Base-by-base conservation (phyloP, 208 protist species). In the Acanthamoeba sp. region DNA sequence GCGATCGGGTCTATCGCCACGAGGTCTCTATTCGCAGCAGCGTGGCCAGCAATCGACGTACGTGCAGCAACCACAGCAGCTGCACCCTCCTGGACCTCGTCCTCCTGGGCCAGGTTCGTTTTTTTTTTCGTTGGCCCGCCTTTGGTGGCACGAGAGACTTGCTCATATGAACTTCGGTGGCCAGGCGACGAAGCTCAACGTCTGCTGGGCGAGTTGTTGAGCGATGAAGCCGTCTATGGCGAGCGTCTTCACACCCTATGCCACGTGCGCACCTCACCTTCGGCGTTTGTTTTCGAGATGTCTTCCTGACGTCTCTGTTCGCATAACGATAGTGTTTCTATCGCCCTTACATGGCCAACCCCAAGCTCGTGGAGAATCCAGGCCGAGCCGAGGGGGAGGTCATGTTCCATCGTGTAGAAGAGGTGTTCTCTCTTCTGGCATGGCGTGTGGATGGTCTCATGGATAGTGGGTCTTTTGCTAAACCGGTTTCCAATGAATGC, bases 341-440 rank as follows among this genome's bases (percentile, higher is more conserved):
- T 52, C 73, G 36, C 29, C 40, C 73, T 4, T 84, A 42, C 73
- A 16, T n/a, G 34, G 40, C 73, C 34, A 84, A 84, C 73, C 3
- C 73, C 34, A 84, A 84, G 38, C 40, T 84, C 38, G 42, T 20
- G 36, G 73, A 84, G n/a, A 24, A 55, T 4, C 73, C 73, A 22
- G 73, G 40, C 38, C 32, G 20, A 20, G 34, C 73, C 22, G 73
- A 84, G 27, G 38, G 16, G 14, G 73, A 84, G 1, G 2, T 84
- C 38, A 84, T 84, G 73, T 84, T 84, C n/a, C 73, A 52, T 38
- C 73, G 73, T 7, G 38, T 84, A 38, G 73, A 84, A 6, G 73
- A 84, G 73, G 73, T 84, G 32, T 38, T 3, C 16, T 84, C 10
- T 66, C 20, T 66, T 22, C 69, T 34, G 14, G 14, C 34, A 32